A percentile compares a stretch with the other conserved stretches of the same genome.
Conservation (phyloP, 371 early-diverging fungal genomes). For the Ordospora colligata region DNA sequence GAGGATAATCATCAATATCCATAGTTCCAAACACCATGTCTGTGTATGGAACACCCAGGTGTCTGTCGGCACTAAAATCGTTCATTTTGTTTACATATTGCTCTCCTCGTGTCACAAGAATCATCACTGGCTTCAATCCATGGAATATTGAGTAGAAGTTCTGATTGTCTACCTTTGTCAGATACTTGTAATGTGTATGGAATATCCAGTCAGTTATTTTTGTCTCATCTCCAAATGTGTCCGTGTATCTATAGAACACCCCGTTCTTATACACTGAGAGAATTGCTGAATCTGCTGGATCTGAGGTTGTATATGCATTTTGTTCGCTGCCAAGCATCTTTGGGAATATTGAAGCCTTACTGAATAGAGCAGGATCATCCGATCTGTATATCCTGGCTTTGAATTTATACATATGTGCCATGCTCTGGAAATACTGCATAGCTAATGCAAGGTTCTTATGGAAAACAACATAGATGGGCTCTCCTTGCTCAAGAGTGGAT, state of each 20-base stretch:
- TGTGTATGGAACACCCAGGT: slow-evolving; percentile 58
- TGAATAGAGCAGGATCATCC: slow-evolving; percentile 52
- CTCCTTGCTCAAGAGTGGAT: slow-evolving; percentile 23
- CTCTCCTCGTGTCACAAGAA: slow-evolving; percentile 55
- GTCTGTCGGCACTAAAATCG: slow-evolving; percentile 45
- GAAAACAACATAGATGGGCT: slow-evolving; percentile 61
- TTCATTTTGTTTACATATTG: slow-evolving; percentile 55
- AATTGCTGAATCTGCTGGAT: slow-evolving; percentile 38
- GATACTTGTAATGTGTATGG: slow-evolving; percentile 61
- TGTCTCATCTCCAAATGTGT: slow-evolving; percentile 43
- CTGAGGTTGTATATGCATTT: background rate
- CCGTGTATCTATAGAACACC: slow-evolving; percentile 54
- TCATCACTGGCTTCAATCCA: slow-evolving; percentile 61
- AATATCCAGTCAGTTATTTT: slow-evolving; percentile 62
- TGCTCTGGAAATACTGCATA: slow-evolving; percentile 54
- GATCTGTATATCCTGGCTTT: slow-evolving; percentile 59
- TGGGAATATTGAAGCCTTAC: slow-evolving; percentile 47
- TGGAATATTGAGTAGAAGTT: slow-evolving; percentile 62
- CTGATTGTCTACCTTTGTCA: slow-evolving; percentile 59
- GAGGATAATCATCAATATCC: slow-evolving; percentile 56
- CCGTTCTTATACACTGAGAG: slow-evolving; percentile 61
- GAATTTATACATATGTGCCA: slow-evolving; percentile 62
- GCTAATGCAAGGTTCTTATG: slow-evolving; percentile 56
- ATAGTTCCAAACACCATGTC: slow-evolving; percentile 57
- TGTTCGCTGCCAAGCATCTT: slow-evolving; percentile 4